Conservation (phyloP, 2,329 filamentous ascomycete species). For the Dactylellina drechsleri region DNA sequence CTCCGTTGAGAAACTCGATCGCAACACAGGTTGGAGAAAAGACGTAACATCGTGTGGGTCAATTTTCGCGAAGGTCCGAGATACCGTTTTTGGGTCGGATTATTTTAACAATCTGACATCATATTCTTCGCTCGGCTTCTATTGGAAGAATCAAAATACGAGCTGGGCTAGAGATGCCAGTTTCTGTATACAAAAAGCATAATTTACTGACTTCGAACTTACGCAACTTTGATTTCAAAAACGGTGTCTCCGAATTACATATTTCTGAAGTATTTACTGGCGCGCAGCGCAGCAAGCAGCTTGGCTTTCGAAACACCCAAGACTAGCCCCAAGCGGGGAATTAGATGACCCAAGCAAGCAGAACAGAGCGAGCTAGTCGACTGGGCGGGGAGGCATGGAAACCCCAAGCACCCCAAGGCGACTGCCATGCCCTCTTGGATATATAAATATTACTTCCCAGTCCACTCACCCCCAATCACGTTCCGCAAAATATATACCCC, state of each 20-base stretch:
- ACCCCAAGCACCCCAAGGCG: too few species aligned
- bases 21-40: background rate
- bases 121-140: background rate
- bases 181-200: too few species aligned
- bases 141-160: too few species aligned
- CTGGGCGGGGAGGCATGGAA: slow-evolving; percentile 1
- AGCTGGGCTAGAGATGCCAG: too few species aligned
- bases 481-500: too few species aligned
- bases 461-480: background rate
- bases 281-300: background rate
- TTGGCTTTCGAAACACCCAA: too few species aligned
- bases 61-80: background rate
- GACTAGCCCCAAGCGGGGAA: slow-evolving; percentile 11
- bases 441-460: slow-evolving; percentile 15
- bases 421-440: slow-evolving; percentile 16
- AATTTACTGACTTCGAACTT: too few species aligned
- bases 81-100: background rate
- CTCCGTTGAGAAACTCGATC: slow-evolving; percentile 15
- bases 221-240: too few species aligned
- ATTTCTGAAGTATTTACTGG: background rate
- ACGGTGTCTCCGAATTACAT: too few species aligned
- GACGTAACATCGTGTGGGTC: background rate
- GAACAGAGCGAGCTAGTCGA: background rate
- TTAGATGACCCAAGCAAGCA: background rate
- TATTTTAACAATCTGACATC: slow-evolving; percentile 15